Evolutionary conservation across 208 protist genomes (phyloP).

Genomic region (Crithidia bombi): DNA sequence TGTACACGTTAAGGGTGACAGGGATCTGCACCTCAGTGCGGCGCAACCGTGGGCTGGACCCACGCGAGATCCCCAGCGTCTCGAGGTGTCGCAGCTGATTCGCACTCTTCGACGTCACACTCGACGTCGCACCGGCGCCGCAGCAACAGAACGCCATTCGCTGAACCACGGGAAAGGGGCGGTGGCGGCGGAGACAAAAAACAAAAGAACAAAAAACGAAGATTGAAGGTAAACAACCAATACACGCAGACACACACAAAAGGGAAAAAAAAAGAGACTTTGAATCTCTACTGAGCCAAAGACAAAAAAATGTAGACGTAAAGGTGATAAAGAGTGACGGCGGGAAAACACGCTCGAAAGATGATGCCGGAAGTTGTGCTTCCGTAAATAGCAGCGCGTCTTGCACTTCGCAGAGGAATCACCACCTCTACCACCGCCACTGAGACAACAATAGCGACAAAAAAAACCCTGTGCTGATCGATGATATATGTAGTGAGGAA

Average conservation of each 20-base stretch:
- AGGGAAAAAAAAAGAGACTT: constrained; percentile 7
- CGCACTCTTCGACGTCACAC: constrained; percentile 34
- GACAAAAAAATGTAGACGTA: not conserved
- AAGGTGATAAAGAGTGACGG: not conserved
- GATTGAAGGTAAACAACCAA: not conserved
- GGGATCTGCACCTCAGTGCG: constrained; percentile 41
- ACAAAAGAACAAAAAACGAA: constrained; percentile 15
- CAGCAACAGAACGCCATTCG: constrained; percentile 67
- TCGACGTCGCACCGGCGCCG: constrained; percentile 18
- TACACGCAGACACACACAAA: constrained; percentile 1
- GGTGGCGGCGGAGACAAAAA: not conserved
- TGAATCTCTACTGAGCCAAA: no score
- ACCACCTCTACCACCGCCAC: no score
- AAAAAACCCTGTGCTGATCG: no score
- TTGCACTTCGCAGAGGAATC: no score
- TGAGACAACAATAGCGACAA: no score
- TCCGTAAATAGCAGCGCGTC: no score
- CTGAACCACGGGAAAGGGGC: not conserved
- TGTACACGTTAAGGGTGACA: constrained; percentile 89
- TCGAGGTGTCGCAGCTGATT: constrained; percentile 28
- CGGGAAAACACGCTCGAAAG: not conserved
- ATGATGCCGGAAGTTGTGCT: no score
- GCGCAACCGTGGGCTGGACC: constrained; percentile 42
- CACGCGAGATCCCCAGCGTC: constrained; percentile 43
- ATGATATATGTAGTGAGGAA: no score